Evolutionary conservation across 805 yeast genomes (phyloP).

Genomic region (Komagataella mondaviorum): DNA sequence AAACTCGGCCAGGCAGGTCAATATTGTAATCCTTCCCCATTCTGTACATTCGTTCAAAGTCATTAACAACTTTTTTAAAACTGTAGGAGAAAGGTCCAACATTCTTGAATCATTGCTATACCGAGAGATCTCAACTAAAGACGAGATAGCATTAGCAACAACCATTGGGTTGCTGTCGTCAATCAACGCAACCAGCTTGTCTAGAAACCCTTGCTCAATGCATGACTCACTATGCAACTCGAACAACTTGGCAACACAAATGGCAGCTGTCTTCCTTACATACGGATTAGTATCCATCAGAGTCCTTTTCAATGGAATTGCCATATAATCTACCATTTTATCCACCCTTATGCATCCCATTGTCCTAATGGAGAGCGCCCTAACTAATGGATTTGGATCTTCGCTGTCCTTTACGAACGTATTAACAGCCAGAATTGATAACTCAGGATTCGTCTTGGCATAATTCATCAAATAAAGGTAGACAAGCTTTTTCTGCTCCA

Average conservation of each 20-base stretch:
- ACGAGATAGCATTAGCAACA: conserved; percentile 83
- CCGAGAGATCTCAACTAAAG: conserved; percentile 61
- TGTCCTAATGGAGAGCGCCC: conserved; percentile 94
- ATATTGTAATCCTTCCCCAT: conserved; percentile 93
- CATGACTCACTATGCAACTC: conserved; percentile 75
- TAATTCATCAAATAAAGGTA: conserved; percentile 93
- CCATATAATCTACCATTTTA: conserved; percentile 90
- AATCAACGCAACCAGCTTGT: conserved; percentile 48
- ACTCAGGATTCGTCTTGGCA: conserved; percentile 92
- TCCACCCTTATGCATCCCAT: conserved; percentile 98
- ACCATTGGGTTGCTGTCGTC: conserved; percentile 94
- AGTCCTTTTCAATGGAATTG: conserved; percentile 76
- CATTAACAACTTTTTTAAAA: conserved; percentile 49
- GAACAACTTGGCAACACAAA: conserved; percentile 90
- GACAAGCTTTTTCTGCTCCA: conserved; percentile 93
- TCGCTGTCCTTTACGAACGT: conserved; percentile 92
- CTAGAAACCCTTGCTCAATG: conserved; percentile 76
- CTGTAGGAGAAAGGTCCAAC: conserved; percentile 20
- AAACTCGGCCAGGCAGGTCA: conserved; percentile 71
- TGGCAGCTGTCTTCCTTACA: conserved; percentile 94
- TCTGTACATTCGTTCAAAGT: conserved; percentile 96
- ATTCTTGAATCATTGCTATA: conserved; percentile 17
- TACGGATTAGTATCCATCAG: conserved; percentile 90
- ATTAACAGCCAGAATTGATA: conserved; percentile 90
- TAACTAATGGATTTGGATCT: conserved; percentile 90